Percentiles rank a stretch among this genome's conserved stretches.
Conservation (phyloP, 2,329 filamentous ascomycete genomes). For the Paraphoma chrysanthemicola region DNA sequence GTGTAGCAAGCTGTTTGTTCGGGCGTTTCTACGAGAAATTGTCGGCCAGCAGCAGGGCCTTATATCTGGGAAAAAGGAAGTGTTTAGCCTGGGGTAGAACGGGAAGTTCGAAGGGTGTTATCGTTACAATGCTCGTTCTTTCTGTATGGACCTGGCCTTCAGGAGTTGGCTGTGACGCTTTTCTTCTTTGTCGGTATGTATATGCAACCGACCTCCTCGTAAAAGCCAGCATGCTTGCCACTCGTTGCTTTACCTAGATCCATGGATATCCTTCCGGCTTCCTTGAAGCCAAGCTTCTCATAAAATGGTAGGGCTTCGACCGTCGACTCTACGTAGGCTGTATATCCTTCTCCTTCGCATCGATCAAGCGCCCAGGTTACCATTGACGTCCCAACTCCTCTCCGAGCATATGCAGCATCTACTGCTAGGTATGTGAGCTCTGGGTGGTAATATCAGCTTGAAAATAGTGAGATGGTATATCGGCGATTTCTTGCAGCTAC, state of each 20-base stretch:
- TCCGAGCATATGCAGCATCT: conserved; percentile 4
- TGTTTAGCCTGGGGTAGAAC: too few relatives aligned
- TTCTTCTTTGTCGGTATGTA: neutral
- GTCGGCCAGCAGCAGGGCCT: too few relatives aligned
- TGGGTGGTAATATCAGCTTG: neutral
- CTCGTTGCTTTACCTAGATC: neutral
- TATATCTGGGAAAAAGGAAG: too few relatives aligned
- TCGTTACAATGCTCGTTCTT: neutral
- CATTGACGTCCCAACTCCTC: conserved; percentile 5
- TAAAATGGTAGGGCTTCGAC: conserved; percentile 8
- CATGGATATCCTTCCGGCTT: conserved; percentile 8
- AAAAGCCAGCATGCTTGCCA: neutral
- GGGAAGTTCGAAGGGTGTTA: too few relatives aligned
- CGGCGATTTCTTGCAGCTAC: too few relatives aligned
- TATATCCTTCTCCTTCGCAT: conserved; percentile 1
- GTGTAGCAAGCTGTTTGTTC: too few relatives aligned
- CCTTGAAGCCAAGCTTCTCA: conserved; percentile 6
- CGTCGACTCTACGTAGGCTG: conserved; percentile 10
- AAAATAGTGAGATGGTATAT: neutral
- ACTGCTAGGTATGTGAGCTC: conserved; percentile 13
- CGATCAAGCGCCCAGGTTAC: conserved; percentile 8
- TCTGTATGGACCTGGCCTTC: too few relatives aligned
- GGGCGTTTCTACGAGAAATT: too few relatives aligned
- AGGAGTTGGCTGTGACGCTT: neutral
- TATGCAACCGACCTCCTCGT: conserved; percentile 11